These are phyloP conservation scores for Ceratopteris richardii DNA, from an alignment of 75 land plant genomes.

Conservation along the genomic window DNA sequence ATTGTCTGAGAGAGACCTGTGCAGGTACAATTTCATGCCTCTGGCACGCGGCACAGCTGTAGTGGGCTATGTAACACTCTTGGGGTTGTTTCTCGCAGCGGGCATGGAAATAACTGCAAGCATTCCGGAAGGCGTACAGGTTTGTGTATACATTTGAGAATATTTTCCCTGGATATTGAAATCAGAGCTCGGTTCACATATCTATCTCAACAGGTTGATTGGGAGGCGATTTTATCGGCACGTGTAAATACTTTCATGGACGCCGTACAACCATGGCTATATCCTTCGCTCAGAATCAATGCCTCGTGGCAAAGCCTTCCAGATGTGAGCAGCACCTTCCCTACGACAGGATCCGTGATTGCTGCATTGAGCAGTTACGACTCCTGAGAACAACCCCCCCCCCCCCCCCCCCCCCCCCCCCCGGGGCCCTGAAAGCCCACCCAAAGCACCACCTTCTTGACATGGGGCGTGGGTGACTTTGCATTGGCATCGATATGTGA, in stretches of 20 bases:
- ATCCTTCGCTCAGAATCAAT: constrained; percentile 43
- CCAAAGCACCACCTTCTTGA: too few relatives aligned
- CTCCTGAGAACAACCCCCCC: too few relatives aligned
- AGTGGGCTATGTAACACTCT: constrained; percentile 76
- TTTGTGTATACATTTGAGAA: background rate
- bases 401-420: too few relatives aligned
- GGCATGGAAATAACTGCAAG: constrained; percentile 66
- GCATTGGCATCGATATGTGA: too few relatives aligned
- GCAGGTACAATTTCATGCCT: constrained; percentile 99
- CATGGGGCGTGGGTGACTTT: too few relatives aligned
- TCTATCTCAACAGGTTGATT: constrained; percentile 45
- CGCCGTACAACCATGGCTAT: constrained; percentile 61
- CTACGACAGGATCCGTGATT: constrained; percentile 74
- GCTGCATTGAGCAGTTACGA: constrained; percentile 64
- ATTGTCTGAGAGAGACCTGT: too few relatives aligned
- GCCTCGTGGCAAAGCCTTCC: constrained; percentile 80
- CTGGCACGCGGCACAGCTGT: constrained; percentile 80
- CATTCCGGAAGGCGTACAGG: constrained; percentile 72
- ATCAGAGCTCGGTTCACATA: too few relatives aligned
- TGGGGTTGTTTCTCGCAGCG: constrained; percentile 78
- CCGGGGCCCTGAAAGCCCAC: too few relatives aligned
- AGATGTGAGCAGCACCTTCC: constrained; percentile 56
- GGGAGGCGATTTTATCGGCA: constrained; percentile 82
- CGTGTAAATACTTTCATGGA: constrained; percentile 38
- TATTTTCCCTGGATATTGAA: too few relatives aligned